Conservation (phyloP, 208 protist genomes). For the Trypanosoma caninum region DNA sequence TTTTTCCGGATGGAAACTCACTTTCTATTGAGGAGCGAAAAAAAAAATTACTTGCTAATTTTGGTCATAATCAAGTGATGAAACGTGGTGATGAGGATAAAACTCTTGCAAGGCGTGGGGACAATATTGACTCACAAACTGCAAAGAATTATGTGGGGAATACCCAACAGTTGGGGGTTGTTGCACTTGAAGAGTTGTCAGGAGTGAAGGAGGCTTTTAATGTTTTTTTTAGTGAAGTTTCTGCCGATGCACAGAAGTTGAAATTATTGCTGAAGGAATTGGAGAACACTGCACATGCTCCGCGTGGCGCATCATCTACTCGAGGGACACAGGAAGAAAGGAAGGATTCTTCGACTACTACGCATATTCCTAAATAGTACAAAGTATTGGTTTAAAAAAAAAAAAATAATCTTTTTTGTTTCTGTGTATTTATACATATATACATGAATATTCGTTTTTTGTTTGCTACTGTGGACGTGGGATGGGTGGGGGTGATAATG, state of each 20-base stretch:
- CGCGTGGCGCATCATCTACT: background rate
- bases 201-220: conserved; percentile 32
- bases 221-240: conserved; percentile 30
- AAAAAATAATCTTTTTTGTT: background rate
- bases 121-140: background rate
- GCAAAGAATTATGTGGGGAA: background rate
- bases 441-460: background rate
- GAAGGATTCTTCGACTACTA: background rate
- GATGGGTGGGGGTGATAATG: background rate
- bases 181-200: conserved; percentile 35
- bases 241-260: conserved; percentile 30
- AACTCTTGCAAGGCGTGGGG: background rate
- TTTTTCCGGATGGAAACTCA: conserved; percentile 74
- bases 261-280: conserved; percentile 48
- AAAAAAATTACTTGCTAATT: background rate
- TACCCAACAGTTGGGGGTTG: background rate
- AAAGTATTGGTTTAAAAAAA: too few relatives aligned
- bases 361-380: too few relatives aligned
- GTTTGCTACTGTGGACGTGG: too few relatives aligned
- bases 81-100: background rate
- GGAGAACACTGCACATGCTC: conserved; percentile 31
- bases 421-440: background rate
- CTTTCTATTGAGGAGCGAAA: conserved; percentile 31
- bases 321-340: background rate
- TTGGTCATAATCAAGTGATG: background rate